phyloP scores from a whole-genome alignment of 2,329 filamentous ascomycete genomes.

The Coniella lustricola region DNA sequence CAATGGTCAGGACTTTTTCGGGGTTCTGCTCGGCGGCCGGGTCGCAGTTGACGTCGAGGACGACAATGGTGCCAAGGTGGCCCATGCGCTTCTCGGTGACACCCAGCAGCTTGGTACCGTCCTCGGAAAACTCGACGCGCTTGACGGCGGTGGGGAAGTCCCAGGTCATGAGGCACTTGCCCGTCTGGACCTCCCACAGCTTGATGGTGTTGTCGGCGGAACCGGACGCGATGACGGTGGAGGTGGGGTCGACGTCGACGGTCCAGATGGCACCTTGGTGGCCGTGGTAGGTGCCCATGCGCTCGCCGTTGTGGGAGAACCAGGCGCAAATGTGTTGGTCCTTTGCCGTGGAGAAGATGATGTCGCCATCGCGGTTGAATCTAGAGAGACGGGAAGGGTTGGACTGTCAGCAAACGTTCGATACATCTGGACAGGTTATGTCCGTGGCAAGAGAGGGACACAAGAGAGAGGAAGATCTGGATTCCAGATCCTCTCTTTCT shows the following conservation, averaged over 20 bases:
- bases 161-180: slow-evolving; percentile 92
- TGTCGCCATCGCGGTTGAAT: slow-evolving; percentile 91
- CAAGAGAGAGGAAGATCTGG: background rate
- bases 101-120: slow-evolving; percentile 81
- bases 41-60: slow-evolving; percentile 76
- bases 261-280: slow-evolving; percentile 99
- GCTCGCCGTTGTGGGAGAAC: slow-evolving; percentile 97
- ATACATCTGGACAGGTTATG: background rate
- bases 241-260: slow-evolving; percentile 90
- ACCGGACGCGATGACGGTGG: slow-evolving; percentile 85
- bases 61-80: slow-evolving; percentile 86
- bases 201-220: slow-evolving; percentile 98
- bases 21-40: slow-evolving; percentile 75
- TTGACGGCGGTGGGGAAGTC: slow-evolving; percentile 96
- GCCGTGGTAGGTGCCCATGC: slow-evolving; percentile 91
- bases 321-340: slow-evolving; percentile 96
- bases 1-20: slow-evolving; percentile 78
- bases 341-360: slow-evolving; percentile 93
- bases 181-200: slow-evolving; percentile 91
- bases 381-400: slow-evolving; percentile 31
- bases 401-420: background rate
- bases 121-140: slow-evolving; percentile 93
- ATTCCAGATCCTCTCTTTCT: slow-evolving; percentile 3
- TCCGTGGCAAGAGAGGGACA: background rate
- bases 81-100: slow-evolving; percentile 99